Conservation (phyloP, 352 stramenopile genomes). For the Globisporangium apiculatum region DNA sequence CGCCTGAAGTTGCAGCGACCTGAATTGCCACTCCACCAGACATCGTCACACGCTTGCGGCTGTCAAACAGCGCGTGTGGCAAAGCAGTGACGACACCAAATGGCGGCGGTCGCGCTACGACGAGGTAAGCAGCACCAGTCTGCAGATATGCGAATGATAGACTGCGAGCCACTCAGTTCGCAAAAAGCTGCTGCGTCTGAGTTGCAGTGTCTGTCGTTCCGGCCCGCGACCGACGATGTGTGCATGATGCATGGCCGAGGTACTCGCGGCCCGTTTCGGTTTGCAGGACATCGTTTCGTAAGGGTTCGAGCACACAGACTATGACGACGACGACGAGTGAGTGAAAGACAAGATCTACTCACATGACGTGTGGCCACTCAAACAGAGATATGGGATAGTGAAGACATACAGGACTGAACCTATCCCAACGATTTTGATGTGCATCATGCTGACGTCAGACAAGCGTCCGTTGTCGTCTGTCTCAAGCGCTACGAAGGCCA, state of each 20-base stretch:
- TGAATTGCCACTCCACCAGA: too few relatives aligned
- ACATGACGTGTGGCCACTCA: neutral
- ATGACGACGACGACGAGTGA: neutral
- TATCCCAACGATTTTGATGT: too few relatives aligned
- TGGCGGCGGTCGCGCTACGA: too few relatives aligned
- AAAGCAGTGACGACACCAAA: too few relatives aligned
- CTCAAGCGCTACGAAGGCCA: neutral
- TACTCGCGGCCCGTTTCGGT: slow-evolving; percentile 22
- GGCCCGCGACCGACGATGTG: slow-evolving; percentile 30
- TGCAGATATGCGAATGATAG: too few relatives aligned
- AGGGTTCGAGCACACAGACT: neutral
- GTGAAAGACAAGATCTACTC: neutral
- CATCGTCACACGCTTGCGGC: too few relatives aligned
- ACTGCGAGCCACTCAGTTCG: too few relatives aligned
- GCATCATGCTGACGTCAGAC: slow-evolving; percentile 2
- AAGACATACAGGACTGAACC: too few relatives aligned
- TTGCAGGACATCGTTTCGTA: slow-evolving; percentile 16
- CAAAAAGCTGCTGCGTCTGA: neutral
- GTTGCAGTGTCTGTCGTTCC: slow-evolving; percentile 34
- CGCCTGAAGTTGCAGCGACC: too few relatives aligned
- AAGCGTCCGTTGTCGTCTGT: neutral
- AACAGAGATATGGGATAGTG: neutral
- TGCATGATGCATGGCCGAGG: slow-evolving; percentile 23
- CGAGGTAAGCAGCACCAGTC: neutral
- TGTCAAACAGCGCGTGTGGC: too few relatives aligned